Evolutionary conservation across 768 basidiomycete genomes (phyloP), one percentile per base, ranked within the genome.

Genomic region (Termitomyces sp.): DNA sequence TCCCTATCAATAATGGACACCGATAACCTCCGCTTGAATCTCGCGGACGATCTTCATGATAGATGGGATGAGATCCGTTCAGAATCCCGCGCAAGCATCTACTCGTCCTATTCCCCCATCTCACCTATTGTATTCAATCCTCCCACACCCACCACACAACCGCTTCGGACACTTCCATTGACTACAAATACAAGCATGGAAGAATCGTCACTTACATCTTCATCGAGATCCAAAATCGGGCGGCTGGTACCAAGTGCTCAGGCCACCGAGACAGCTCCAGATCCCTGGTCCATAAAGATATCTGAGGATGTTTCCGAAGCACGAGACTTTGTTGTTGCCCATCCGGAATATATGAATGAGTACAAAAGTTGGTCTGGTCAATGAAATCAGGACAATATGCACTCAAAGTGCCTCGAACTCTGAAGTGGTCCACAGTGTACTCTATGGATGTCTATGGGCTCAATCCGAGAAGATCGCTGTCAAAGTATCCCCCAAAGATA

Each of bases 121-220:
- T 75, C 74, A 8, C 74, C 74, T 3, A 72, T 73, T n/a, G 60
- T 68, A 11, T 75, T 75, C 59, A 65, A 66, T 17, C 67, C 69
- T 8, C 71, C 72, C 31, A 70, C 71, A 11, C 71, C 72, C 31
- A 47, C 60, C 42, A 47, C 51, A 2, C 60, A 48, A 17, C 60
- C 49, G 40, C 49, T 52, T 48, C 14, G 20, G 25, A 57, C 56
- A 20, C 47, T 60, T 36, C 43, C 40, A 43, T 63, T 43, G 34
- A 38, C 47, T 45, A 60, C 60, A 60, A 56, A 60, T 45, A 51
- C 63, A 63, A 67, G 63, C 65, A 65, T 57, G 40, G 43, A 63
- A 29, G 48, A 56, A 17, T 59, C 38, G 36, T 50, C 63, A 61
- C 31, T 20, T 6, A 4, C 60, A 56, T 40, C 57, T 45, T 46